Evolutionary conservation across 73 alveolate species (phyloP), one percentile per base, ranked within the genome.

Genomic region (Tetrahymena thermophila): DNA sequence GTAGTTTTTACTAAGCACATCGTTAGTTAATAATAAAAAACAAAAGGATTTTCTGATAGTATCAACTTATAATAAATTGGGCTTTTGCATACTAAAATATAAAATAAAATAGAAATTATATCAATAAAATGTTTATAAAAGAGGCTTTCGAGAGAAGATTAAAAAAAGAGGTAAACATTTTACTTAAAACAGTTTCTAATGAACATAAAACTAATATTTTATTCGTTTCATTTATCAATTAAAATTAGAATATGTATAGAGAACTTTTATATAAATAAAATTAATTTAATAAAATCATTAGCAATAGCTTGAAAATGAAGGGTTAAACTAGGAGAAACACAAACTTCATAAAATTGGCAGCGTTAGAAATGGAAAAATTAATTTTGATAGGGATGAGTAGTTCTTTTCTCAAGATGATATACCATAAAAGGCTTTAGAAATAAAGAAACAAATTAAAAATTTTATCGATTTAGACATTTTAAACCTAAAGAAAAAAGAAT

Each of bases 261-360:
- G 35, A 25, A 2, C 43, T 71, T 50, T 19, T 50, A 2, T 1
- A 71, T n/a, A 28, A 25, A 25, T 25, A 71, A 71, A 71, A 71
- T 57, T 1, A 71, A 19, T 71, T 71, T 25, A 3, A 19, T 28
- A 4, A 9, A 25, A 71, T 71, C 13, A 71, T 71, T 25, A 89
- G 95, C 34, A 95, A 93, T n/a, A 56, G 19, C 94, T 85, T 4
- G 95, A 94, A 35, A 94, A 95, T 16, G 93, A 95, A 50, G 97
- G 94, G 21, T 85, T 95, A 34, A 35, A 85, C 34, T 85, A 85
- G 40, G 94, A 93, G 16, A 94, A 95, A 50, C 85, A 42, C 71
- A 95, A 94, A 55, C 71, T 95, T 19, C 97, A 95, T 95, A 95
- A 95, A 43, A 95, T 95, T 35, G 97, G 97, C 9, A 95, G 97